Percentiles rank a stretch among this genome's conserved stretches.
phyloP scores from a whole-genome alignment of 345 rosid species.

The Dipteronia sinensis region DNA sequence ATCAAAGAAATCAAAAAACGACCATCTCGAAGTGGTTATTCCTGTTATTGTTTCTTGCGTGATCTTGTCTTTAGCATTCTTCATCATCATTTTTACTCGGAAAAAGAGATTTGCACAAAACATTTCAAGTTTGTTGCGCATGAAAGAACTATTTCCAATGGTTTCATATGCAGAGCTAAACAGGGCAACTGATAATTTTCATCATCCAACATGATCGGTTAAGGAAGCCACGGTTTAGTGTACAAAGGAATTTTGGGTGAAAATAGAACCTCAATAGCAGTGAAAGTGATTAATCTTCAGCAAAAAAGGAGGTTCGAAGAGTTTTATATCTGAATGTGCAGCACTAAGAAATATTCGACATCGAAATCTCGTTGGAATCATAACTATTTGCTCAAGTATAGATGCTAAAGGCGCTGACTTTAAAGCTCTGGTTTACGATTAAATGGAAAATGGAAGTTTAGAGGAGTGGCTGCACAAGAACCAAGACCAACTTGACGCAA shows the following conservation, averaged over 20 bases:
- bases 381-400: constrained; percentile 36
- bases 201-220: too few relatives aligned
- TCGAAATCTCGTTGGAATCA: constrained; percentile 44
- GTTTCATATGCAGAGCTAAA: constrained; percentile 7
- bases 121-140: not conserved
- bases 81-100: not conserved
- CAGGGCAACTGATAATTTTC: too few relatives aligned
- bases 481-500: too few relatives aligned
- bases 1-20: not conserved
- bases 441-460: constrained; percentile 13
- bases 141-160: not conserved
- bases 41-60: not conserved
- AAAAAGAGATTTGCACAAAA: not conserved
- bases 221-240: too few relatives aligned
- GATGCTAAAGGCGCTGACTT: constrained; percentile 5
- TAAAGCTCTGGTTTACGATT: too few relatives aligned
- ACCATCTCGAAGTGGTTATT: not conserved
- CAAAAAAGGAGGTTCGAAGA: constrained; percentile 41
- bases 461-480: too few relatives aligned
- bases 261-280: constrained; percentile 16
- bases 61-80: not conserved
- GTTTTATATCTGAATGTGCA: constrained; percentile 51
- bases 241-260: too few relatives aligned
- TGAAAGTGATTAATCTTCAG: constrained; percentile 45
- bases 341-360: constrained; percentile 36